Conservation (phyloP, 2,329 filamentous ascomycete genomes). For the Pyricularia sp. region DNA sequence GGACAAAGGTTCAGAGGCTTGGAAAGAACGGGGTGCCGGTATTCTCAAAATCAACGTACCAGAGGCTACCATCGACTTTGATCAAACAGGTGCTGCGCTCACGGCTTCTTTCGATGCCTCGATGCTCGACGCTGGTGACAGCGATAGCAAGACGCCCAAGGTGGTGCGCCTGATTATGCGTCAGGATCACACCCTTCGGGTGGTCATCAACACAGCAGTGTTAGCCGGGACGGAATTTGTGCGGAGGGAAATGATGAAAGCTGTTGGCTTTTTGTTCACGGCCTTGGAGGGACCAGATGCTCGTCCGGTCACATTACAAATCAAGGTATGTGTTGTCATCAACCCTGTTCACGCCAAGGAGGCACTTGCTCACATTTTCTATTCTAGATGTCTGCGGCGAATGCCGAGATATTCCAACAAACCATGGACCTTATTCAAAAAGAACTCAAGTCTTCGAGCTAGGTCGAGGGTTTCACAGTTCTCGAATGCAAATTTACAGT, state of each 20-base stretch:
- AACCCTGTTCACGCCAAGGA: constrained; percentile 8
- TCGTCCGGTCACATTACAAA: constrained; percentile 48
- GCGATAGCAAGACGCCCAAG: constrained; percentile 21
- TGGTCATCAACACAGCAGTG: constrained; percentile 79
- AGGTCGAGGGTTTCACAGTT: neutral
- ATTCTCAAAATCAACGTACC: constrained; percentile 77
- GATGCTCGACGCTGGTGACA: neutral
- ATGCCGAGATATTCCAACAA: constrained; percentile 41
- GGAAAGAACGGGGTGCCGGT: constrained; percentile 84
- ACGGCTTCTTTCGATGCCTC: constrained; percentile 11
- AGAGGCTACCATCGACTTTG: constrained; percentile 43
- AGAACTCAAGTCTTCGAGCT: constrained; percentile 25
- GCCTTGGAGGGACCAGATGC: constrained; percentile 48
- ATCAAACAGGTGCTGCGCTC: constrained; percentile 46
- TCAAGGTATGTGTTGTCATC: constrained; percentile 40
- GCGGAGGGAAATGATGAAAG: constrained; percentile 64
- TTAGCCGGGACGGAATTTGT: constrained; percentile 73
- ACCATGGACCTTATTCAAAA: constrained; percentile 40
- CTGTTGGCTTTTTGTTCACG: constrained; percentile 58
- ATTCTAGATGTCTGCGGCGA: constrained; percentile 21
- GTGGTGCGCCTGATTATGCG: constrained; percentile 76
- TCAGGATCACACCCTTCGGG: constrained; percentile 77
- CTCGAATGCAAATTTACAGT: constrained; percentile 9
- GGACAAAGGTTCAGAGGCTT: constrained; percentile 57
- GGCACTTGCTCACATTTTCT: neutral